Percentiles rank a stretch among this genome's conserved stretches.
Evolutionary conservation across 441 rosid genomes (phyloP).

Genomic region (Melastoma candidum): DNA sequence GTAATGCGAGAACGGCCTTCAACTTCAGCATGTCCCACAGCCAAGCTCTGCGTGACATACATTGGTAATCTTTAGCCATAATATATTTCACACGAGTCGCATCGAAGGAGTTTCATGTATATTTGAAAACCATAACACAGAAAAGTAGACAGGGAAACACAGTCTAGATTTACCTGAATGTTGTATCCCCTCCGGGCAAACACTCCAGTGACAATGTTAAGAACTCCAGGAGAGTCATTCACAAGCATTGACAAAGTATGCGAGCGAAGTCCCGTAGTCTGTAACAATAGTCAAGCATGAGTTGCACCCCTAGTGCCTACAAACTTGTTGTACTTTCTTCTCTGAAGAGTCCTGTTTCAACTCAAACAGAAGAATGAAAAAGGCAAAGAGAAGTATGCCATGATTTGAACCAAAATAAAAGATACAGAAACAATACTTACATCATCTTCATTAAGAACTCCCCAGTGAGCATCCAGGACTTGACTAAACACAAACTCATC

Average conservation of each 20-base stretch:
- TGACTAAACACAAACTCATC: conserved; percentile 43
- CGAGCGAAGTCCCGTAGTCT: conserved; percentile 79
- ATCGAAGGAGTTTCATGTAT: conserved; percentile 6
- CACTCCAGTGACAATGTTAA: conserved; percentile 72
- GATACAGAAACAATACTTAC: conserved; percentile 34
- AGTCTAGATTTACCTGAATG: conserved; percentile 49
- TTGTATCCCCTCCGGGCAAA: conserved; percentile 87
- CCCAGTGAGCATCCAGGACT: conserved; percentile 99
- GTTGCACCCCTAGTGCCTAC: too few species aligned
- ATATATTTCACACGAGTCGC: conserved; percentile 10
- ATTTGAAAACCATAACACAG: conserved; percentile 1
- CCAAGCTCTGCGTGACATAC: conserved; percentile 56
- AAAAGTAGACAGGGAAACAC: background rate
- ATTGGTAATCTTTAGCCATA: background rate
- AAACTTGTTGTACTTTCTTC: too few species aligned
- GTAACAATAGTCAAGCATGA: conserved; percentile 14
- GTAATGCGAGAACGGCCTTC: conserved; percentile 82
- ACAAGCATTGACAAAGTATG: conserved; percentile 82
- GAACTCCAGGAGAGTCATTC: conserved; percentile 76
- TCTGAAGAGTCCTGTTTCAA: too few species aligned
- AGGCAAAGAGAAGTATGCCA: background rate
- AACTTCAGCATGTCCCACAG: conserved; percentile 78
- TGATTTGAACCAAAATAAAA: too few species aligned
- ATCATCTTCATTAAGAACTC: conserved; percentile 79
- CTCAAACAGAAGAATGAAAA: background rate